Evolutionary conservation across 2,329 filamentous ascomycete species (phyloP), one percentile per base, ranked within the genome.

Genomic region (Fusarium torulosum): DNA sequence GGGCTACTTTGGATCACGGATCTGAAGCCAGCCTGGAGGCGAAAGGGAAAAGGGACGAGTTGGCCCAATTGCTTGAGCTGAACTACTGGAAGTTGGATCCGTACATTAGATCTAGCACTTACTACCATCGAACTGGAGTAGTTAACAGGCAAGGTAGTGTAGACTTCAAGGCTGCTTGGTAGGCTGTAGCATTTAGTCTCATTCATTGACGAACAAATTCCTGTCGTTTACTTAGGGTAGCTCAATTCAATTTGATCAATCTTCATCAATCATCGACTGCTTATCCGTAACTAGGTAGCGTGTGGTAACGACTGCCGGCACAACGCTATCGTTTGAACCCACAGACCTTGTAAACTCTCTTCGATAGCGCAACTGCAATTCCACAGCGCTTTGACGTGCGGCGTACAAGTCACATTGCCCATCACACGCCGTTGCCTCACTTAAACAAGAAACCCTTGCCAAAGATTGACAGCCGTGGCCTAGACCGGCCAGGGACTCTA

Each of bases 31-130:
- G 44, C 2, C 46, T 54, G 38, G 56, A 67, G n/a, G 45, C 43
- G 5, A 42, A 44, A 10, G 46, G 21, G 5, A 74, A 84, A 72
- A 80, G 89, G 61, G 77, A 81, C 31, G 75, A 76, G 3, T 42
- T 90, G 25, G 84, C 85, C 4, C 80, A 82, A 54, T 72, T 83
- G 51, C 70, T 92, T 62, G 78, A 82, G 50, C 77, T 79, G 35
- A 90, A 90, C 61, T 93, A 91, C 78, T 93, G 91, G 91, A 81
- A 85, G 63, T 76, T 92, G 55, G 91, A 93, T 77, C 88, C 88
- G 3, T 91, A 89, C 73, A 75, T 92, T 19, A 81, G 90, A 33
- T 88, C 89, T 10, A 50, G 19, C 17, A 71, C 69, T n/a, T 72
- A 72, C 25, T 71, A 72, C 19, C 69, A 71, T 17, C 59, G 69